Percentiles rank a stretch among this genome's conserved stretches.
Conservation (phyloP, 805 yeast species). For the Ogataea philodendri region DNA sequence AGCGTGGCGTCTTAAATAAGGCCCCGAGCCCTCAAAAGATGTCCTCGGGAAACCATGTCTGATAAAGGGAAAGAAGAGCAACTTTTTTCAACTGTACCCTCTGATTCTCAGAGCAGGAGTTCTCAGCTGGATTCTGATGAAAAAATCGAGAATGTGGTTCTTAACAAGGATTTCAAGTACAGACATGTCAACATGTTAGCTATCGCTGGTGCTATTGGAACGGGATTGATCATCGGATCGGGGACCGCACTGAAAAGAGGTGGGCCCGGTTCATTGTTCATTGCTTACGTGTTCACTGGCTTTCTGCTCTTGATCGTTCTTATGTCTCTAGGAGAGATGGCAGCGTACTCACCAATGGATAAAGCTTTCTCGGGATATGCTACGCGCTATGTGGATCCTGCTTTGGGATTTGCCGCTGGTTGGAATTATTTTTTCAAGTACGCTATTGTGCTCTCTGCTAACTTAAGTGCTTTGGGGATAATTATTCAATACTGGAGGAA, state of each 20-base stretch:
- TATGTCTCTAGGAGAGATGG: slow-evolving; percentile 38
- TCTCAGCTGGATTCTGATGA: too few species aligned
- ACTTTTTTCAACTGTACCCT: too few species aligned
- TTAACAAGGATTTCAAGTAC: slow-evolving; percentile 27
- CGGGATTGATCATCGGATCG: slow-evolving; percentile 38
- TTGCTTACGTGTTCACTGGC: slow-evolving; percentile 36
- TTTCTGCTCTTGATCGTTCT: slow-evolving; percentile 34
- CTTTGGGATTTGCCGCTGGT: slow-evolving; percentile 36
- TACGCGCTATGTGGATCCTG: slow-evolving; percentile 39
- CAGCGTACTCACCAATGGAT: slow-evolving; percentile 37
- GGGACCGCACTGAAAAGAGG: slow-evolving; percentile 35
- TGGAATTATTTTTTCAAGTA: slow-evolving; percentile 41
- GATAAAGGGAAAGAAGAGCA: too few species aligned
- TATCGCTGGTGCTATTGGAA: slow-evolving; percentile 42
- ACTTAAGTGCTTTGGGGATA: too few species aligned
- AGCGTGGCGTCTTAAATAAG: too few species aligned
- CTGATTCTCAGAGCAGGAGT: too few species aligned
- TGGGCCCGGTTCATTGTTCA: slow-evolving; percentile 37
- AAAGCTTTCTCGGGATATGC: slow-evolving; percentile 40
- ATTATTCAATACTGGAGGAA: slow-evolving; percentile 64
- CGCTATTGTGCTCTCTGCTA: too few species aligned
- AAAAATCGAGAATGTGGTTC: too few species aligned
- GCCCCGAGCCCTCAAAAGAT: too few species aligned
- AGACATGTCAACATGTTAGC: slow-evolving; percentile 41
- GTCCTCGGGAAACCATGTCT: too few species aligned